Evolutionary conservation across 768 basidiomycete genomes (phyloP).

Genomic region (Naganishia vaughanmartiniae): DNA sequence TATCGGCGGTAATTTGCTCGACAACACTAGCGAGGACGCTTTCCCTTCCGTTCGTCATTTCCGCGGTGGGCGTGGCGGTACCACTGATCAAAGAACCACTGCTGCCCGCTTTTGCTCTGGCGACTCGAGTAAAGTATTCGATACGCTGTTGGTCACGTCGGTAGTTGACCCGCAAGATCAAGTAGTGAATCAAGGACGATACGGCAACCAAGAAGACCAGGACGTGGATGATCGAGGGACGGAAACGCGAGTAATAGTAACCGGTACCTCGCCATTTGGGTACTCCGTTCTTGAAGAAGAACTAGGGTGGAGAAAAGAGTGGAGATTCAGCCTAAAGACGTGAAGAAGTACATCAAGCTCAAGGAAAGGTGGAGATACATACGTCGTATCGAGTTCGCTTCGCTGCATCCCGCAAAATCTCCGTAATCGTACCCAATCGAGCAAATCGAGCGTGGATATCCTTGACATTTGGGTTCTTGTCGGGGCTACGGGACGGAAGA

Average conservation of each 20-base stretch:
- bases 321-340: conserved; percentile 19
- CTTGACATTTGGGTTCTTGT: conserved; percentile 86
- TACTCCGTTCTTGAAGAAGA: conserved; percentile 95
- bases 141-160: conserved; percentile 69
- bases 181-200: conserved; percentile 75
- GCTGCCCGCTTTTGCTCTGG: conserved; percentile 1
- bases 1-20: conserved; percentile 11
- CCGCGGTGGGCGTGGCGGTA: neutral
- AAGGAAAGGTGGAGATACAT: conserved; percentile 6
- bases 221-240: conserved; percentile 85
- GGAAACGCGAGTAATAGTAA: conserved; percentile 93
- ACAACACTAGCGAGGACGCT: conserved; percentile 16
- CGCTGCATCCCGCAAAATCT: conserved; percentile 74
- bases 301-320: conserved; percentile 40
- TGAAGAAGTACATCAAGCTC: conserved; percentile 21
- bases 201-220: conserved; percentile 71
- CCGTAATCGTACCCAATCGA: conserved; percentile 78
- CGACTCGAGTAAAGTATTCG: conserved; percentile 45
- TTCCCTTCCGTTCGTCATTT: conserved; percentile 13
- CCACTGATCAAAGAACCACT: conserved; percentile 5
- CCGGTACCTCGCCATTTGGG: conserved; percentile 94
- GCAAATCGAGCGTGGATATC: conserved; percentile 84
- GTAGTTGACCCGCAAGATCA: conserved; percentile 76
- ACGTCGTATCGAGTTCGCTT: conserved; percentile 69
- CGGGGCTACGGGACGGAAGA: conserved; percentile 62